Conservation (phyloP, 495 filamentous ascomycete genomes). For the Penicillium paradoxum region DNA sequence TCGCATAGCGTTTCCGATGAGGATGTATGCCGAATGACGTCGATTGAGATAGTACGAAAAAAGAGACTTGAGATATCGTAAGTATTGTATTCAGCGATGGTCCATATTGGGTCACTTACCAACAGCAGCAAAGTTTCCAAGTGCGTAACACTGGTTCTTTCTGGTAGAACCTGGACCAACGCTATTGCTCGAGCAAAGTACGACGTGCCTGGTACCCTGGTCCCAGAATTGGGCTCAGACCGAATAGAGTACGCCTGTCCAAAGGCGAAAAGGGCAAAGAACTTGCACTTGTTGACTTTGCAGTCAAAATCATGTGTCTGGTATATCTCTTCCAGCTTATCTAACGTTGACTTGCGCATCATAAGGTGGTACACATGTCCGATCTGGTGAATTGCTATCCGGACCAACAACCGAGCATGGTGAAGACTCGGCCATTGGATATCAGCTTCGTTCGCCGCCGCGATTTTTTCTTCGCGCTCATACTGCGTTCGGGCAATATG, state of each 20-base stretch:
- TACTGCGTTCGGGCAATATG: constrained; percentile 43
- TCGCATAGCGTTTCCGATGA: constrained; percentile 42
- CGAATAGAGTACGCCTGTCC: constrained; percentile 41
- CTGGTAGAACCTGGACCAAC: constrained; percentile 37
- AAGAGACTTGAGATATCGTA: constrained; percentile 25
- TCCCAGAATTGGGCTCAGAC: constrained; percentile 31
- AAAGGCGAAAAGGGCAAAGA: constrained; percentile 43
- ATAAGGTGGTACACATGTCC: constrained; percentile 39
- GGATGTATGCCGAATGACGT: constrained; percentile 38
- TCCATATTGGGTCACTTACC: constrained; percentile 18
- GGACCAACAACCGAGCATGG: constrained; percentile 38
- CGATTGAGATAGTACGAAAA: constrained; percentile 46
- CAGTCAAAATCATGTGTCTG: constrained; percentile 32
- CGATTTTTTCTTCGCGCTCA: constrained; percentile 34
- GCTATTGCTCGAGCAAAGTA: constrained; percentile 43
- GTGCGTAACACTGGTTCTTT: constrained; percentile 40
- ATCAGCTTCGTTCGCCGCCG: constrained; percentile 28
- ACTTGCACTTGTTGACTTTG: constrained; percentile 38
- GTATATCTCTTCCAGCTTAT: constrained; percentile 43
- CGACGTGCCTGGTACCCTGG: constrained; percentile 37
- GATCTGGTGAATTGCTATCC: constrained; percentile 40
- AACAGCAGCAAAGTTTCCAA: constrained; percentile 38
- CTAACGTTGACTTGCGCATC: constrained; percentile 38
- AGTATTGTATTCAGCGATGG: neutral
- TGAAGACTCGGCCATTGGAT: constrained; percentile 38